A percentile compares a stretch with the other conserved stretches of the same genome.
These are phyloP conservation scores for Cokeromyces recurvatus DNA, from an alignment of 371 early-diverging fungal species.

Conservation along the genomic window DNA sequence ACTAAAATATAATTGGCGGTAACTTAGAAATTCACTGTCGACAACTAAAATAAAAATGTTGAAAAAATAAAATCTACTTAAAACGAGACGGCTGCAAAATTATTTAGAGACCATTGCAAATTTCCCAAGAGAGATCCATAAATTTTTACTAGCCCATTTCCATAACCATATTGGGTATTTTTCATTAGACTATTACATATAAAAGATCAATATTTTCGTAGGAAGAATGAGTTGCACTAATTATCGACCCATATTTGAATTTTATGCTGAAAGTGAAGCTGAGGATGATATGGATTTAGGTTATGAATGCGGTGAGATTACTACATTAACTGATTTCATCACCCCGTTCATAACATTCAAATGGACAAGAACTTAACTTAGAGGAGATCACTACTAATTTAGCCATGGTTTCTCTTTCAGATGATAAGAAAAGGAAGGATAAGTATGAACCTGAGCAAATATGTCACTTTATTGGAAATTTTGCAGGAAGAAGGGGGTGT, in stretches of 20 bases:
- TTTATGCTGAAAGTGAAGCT: conserved; percentile 9
- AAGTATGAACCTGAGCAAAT: conserved; percentile 4
- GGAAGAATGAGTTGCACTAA: conserved; percentile 10
- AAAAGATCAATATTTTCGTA: conserved; percentile 12
- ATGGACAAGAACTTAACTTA: conserved; percentile 6
- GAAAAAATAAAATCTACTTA: too few relatives aligned
- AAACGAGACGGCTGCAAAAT: too few relatives aligned
- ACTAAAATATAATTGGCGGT: too few relatives aligned
- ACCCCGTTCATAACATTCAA: conserved; percentile 5
- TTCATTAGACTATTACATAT: conserved; percentile 7
- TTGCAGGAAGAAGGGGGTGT: conserved; percentile 7
- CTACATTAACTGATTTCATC: conserved; percentile 6
- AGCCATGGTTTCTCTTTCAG: conserved; percentile 7
- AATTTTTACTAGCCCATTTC: too few relatives aligned
- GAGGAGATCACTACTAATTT: conserved; percentile 7
- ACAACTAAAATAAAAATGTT: too few relatives aligned
- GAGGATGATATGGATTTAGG: conserved; percentile 9
- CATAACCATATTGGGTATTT: too few relatives aligned
- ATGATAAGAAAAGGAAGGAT: conserved; percentile 5
- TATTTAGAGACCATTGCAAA: too few relatives aligned
- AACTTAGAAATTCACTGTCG: too few relatives aligned
- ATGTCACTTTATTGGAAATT: neutral
- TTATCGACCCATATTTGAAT: conserved; percentile 8
- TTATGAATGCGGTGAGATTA: conserved; percentile 7
- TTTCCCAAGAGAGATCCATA: too few relatives aligned